Base-by-base conservation (phyloP, 2,329 filamentous ascomycete species). In the Sordariomycetes sp. region DNA sequence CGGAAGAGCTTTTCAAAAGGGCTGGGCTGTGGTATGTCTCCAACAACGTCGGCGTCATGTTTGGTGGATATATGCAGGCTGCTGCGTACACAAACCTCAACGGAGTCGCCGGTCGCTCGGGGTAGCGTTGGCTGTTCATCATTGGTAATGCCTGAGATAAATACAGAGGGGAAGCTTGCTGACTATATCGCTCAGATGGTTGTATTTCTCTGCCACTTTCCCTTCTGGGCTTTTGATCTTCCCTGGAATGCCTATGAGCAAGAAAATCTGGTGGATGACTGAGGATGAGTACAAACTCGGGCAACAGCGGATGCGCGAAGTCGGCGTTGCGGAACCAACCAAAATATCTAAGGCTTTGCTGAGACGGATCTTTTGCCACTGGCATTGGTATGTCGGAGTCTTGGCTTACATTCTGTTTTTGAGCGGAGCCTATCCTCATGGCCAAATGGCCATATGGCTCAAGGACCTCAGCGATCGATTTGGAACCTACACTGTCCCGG, bases 291-390 rank as follows among this genome's bases (percentile, higher is more conserved):
- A 70, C 16, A 64, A 73, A 36, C 69, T 79, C 25, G 78, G 84
- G 40, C 64, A 71, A 10, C 70, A 80, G 30, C 71, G 82, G 42
- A 88, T 90, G 48, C 70, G 82, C 42, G 70, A 76, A 34, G 61
- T 64, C 27, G 61, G 61, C 14, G 53, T 58, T 32, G 51, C 48
- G 32, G 58, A 57, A 3, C 39, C 46, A 3, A 54, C 55, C 2
- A 57, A 58, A 40, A 48, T 62, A 34, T 47, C 61, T 34, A 51
- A 49, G 45, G 42, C 46, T 20, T 51, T 64, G 12, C 38, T 63
- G 33, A 46, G 46, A 30, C 55, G 61, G 33, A 57, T 64, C 35
- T 55, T 58, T 35, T 40, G 39, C 1, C 57, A 54, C 2, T 66
- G 62, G 63, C 61, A 66, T 39, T 52, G 65, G 15, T 66, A 64